These are phyloP conservation scores for Solioccasus polychromus DNA, from an alignment of 768 basidiomycete genomes.

Conservation along the genomic window DNA sequence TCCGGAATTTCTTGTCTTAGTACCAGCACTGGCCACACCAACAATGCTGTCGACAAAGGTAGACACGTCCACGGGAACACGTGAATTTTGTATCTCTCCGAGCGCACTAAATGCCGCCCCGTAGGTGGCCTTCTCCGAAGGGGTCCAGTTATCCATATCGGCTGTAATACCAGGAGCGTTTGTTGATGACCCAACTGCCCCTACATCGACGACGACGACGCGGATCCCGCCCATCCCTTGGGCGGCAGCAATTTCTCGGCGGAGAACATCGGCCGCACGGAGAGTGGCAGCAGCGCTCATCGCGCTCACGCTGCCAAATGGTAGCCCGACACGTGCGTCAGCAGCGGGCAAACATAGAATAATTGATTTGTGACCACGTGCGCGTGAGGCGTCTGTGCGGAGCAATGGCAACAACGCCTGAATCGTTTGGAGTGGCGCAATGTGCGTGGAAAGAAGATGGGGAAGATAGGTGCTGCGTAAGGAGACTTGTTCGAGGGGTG, in stretches of 20 bases:
- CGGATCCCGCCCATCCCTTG: conserved; percentile 52
- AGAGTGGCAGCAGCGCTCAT: conserved; percentile 77
- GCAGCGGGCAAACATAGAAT: conserved; percentile 74
- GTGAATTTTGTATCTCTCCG: conserved; percentile 38
- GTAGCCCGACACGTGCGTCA: conserved; percentile 71
- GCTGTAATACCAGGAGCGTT: conserved; percentile 36
- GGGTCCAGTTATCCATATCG: conserved; percentile 69
- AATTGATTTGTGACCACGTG: conserved; percentile 46
- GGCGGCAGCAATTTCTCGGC: conserved; percentile 69
- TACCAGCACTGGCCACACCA: conserved; percentile 57
- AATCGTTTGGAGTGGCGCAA: conserved; percentile 73
- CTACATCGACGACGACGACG: conserved; percentile 74
- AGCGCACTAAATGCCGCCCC: conserved; percentile 63
- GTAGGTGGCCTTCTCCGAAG: conserved; percentile 70
- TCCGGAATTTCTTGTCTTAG: conserved; percentile 35
- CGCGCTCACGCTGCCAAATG: conserved; percentile 58
- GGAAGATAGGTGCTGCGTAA: conserved; percentile 62
- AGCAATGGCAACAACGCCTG: conserved; percentile 76
- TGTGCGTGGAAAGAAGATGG: conserved; percentile 70
- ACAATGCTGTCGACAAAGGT: conserved; percentile 59
- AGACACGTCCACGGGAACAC: conserved; percentile 55
- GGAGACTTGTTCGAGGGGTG: conserved; percentile 70
- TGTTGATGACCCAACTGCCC: conserved; percentile 39
- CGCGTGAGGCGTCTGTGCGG: conserved; percentile 58
- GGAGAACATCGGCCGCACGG: conserved; percentile 68